Base-by-base conservation (phyloP, 805 yeast genomes). In the Wickerhamiella bombiphila region DNA sequence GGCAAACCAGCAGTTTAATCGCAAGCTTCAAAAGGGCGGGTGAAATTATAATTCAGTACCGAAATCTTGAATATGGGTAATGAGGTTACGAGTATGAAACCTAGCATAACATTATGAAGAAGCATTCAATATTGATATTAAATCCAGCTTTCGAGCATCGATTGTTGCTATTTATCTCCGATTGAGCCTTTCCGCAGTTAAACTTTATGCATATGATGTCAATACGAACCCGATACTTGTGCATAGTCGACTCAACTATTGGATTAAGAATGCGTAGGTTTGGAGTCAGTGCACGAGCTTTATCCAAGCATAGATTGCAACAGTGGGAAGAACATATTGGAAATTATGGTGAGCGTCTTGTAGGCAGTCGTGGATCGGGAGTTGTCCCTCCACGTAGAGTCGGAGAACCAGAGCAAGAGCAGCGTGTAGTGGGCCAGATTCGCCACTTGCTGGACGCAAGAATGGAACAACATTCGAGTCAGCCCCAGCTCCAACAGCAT, bases 401-500 rank as follows among this genome's bases (percentile, higher is more conserved):
- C 18, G 8, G 24, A 18, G 22, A 28, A 21, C 24, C 16, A 20
- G 17, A 29, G 15, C 34, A 36, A 32, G 22, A 41, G 18, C 35
- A 35, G 21, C 39, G 41, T 43, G 24, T 43, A 7, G 45, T 42
- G 5, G 26, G 35, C 19, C 39, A 41, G 45, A 40, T 46, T 6
- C 42, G 47, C n/a, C 38, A 41, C 5, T 30, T 43, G 24, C 45
- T 46, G 4, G 49, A 46, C 40, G 14, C 38, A 14, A 34, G 32
- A 16, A 41, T 46, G 42, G 34, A 39, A 22, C 35, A 15, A 26
- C 45, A 43, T 28, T 41, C 45, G 14, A 39, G 45, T 30, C 34
- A 32, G 21, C 49, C 47, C 3, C 39, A 40, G 26, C 36, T 48
- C 16, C 36, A 38, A 17, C 42, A 38, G 34, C 50, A 46, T 17